phyloP scores from a whole-genome alignment of 805 yeast species.

The Saccharomycopsis guyanensis region DNA sequence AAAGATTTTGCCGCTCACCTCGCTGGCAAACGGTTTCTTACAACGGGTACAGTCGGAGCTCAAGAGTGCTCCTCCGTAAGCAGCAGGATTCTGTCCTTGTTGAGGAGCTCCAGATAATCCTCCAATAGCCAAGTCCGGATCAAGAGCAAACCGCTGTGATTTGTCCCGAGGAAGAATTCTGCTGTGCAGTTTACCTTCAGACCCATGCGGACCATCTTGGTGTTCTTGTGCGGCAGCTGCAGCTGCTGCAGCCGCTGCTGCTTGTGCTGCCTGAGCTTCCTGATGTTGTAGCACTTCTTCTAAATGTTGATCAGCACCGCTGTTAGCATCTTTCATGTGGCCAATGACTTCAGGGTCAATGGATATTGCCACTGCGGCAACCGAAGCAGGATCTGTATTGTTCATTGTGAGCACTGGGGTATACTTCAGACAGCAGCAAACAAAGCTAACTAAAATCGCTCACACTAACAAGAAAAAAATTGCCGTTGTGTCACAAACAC shows the following conservation, averaged over 20 bases:
- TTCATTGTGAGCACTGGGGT: too few relatives aligned
- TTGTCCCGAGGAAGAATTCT: background rate
- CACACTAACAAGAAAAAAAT: too few relatives aligned
- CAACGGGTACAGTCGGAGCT: constrained; percentile 43
- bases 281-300: constrained; percentile 18
- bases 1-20: constrained; percentile 35
- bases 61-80: background rate
- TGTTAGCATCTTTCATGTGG: constrained; percentile 20
- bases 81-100: too few relatives aligned
- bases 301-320: constrained; percentile 23
- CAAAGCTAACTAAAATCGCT: too few relatives aligned
- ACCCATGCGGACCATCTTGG: background rate
- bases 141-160: background rate
- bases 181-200: background rate
- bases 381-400: constrained; percentile 3
- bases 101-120: background rate
- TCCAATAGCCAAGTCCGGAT: background rate
- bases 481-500: too few relatives aligned
- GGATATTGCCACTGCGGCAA: constrained; percentile 9
- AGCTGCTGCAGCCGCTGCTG: constrained; percentile 16
- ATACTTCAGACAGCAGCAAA: too few relatives aligned
- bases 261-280: constrained; percentile 10
- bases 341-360: constrained; percentile 19
- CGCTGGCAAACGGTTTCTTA: constrained; percentile 48
- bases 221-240: constrained; percentile 8